Evolutionary conservation across 2,329 filamentous ascomycete species (phyloP).

Genomic region (Diaporthe sp.): DNA sequence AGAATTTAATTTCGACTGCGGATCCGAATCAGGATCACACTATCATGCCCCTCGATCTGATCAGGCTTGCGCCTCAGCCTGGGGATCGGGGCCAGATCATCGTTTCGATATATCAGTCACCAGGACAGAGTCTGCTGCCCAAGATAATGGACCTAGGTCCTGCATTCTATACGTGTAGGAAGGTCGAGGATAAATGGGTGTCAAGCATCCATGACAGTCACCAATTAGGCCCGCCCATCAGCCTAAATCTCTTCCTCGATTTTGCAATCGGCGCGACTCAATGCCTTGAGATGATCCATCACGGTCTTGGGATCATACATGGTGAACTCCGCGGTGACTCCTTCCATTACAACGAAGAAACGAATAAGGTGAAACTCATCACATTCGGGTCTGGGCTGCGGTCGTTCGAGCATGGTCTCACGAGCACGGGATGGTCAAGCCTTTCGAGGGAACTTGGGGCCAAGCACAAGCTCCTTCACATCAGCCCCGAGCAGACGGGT

Average conservation of each 20-base stretch:
- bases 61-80: constrained; percentile 76
- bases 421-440: constrained; percentile 86
- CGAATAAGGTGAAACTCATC: constrained; percentile 80
- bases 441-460: constrained; percentile 87
- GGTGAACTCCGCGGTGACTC: constrained; percentile 92
- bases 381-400: constrained; percentile 89
- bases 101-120: constrained; percentile 85
- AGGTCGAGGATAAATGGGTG: constrained; percentile 65
- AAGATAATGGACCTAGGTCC: constrained; percentile 84
- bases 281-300: constrained; percentile 91
- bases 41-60: constrained; percentile 83
- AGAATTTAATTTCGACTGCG: constrained; percentile 76
- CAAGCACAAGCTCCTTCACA: constrained; percentile 90
- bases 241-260: constrained; percentile 83
- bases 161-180: constrained; percentile 73
- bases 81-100: constrained; percentile 80
- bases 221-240: constrained; percentile 71
- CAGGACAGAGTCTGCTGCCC: constrained; percentile 79
- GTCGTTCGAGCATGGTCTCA: constrained; percentile 91
- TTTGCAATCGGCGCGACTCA: constrained; percentile 92
- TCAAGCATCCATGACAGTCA: constrained; percentile 60
- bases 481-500: constrained; percentile 95
- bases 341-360: constrained; percentile 85
- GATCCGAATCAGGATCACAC: constrained; percentile 84
- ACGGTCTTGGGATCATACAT: constrained; percentile 87